Percentiles rank a stretch among this genome's conserved stretches.
Conservation (phyloP, 164 flowering plant genomes). For the Berberis vulgaris region DNA sequence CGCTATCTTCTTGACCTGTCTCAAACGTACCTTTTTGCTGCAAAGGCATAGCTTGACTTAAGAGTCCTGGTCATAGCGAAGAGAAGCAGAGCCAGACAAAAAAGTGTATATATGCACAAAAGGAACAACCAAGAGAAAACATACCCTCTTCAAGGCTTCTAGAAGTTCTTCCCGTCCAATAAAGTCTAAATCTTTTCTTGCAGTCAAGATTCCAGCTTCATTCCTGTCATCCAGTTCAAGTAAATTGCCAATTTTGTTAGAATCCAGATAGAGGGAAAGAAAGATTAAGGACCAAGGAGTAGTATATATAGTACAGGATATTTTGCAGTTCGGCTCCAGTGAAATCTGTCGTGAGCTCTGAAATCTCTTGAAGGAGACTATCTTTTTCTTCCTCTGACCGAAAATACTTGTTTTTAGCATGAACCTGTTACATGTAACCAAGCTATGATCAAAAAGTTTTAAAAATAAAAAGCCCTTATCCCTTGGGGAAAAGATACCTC, state of each 20-base stretch:
- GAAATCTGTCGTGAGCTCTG: conserved; percentile 79
- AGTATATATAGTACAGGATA: conserved; percentile 43
- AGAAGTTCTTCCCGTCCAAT: conserved; percentile 85
- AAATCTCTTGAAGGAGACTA: conserved; percentile 63
- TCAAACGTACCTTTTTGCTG: conserved; percentile 99
- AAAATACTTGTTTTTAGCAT: conserved; percentile 88
- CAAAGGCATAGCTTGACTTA: conserved; percentile 13
- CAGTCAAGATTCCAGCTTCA: conserved; percentile 97
- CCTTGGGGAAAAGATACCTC: no score
- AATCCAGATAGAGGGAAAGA: not conserved
- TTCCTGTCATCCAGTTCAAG: conserved; percentile 38
- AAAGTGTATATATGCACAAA: not conserved
- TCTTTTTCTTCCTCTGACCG: conserved; percentile 82
- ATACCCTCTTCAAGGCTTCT: conserved; percentile 88
- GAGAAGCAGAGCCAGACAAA: not conserved
- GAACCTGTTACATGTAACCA: conserved; percentile 47
- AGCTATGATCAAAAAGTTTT: not conserved
- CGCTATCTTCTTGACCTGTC: conserved; percentile 92
- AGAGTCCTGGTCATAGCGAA: conserved; percentile 5
- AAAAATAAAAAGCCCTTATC: not conserved
- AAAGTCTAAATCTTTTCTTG: conserved; percentile 86
- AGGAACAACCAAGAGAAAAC: conserved; percentile 8
- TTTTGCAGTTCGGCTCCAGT: conserved; percentile 98
- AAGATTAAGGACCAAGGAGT: conserved; percentile 1
- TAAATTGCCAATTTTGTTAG: not conserved